phyloP scores from a whole-genome alignment of 345 rosid species.

The Lumnitzera littorea region DNA sequence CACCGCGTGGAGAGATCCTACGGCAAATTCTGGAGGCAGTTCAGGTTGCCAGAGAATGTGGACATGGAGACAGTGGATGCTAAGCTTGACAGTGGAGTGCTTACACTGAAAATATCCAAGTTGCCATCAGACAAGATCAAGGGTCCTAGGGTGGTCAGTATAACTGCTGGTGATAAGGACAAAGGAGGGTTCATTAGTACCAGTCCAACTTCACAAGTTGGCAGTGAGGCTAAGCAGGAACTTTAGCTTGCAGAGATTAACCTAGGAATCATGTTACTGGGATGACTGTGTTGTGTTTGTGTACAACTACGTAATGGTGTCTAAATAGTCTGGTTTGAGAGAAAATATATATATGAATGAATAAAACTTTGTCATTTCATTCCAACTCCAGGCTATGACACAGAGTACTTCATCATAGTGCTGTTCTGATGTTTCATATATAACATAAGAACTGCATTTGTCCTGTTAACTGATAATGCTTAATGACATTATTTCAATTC shows the following conservation, averaged over 20 bases:
- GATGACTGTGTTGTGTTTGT: no score
- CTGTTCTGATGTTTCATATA: no score
- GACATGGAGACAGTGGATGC: conserved; percentile 61
- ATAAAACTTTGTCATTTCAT: no score
- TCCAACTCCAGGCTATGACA: no score
- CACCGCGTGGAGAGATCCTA: conserved; percentile 68
- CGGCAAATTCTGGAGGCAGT: conserved; percentile 83
- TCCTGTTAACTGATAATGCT: no score
- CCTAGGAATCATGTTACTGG: not conserved
- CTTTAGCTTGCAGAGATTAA: conserved; percentile 11
- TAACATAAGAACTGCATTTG: no score
- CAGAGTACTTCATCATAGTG: no score
- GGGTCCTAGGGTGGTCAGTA: conserved; percentile 50
- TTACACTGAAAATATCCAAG: conserved; percentile 48
- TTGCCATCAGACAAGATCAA: conserved; percentile 53
- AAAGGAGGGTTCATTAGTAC: conserved; percentile 11
- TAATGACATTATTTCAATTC: no score
- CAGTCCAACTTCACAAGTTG: conserved; percentile 13
- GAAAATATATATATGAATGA: no score
- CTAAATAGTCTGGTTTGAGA: no score
- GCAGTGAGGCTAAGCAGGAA: conserved; percentile 38
- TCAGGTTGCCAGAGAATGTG: conserved; percentile 63
- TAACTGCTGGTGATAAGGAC: conserved; percentile 24
- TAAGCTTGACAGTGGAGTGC: conserved; percentile 63
- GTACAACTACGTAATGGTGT: no score